phyloP scores from a whole-genome alignment of 1,139 yeast genomes.

The Debaryomyces psychrophilus region DNA sequence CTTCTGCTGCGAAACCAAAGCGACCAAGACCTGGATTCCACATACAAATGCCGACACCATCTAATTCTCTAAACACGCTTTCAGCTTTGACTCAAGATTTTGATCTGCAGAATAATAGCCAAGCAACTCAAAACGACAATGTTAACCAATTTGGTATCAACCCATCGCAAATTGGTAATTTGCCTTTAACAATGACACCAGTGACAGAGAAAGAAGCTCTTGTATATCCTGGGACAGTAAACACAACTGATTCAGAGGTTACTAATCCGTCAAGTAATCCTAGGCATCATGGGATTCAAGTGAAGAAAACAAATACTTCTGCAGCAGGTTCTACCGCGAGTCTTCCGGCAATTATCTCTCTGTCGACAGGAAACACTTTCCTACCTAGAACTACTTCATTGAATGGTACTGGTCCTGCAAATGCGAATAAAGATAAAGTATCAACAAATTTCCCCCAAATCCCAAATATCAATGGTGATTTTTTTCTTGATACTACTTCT shows the following conservation, averaged over 20 bases:
- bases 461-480: slow-evolving; percentile 42
- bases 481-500: slow-evolving; percentile 42
- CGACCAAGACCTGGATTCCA: slow-evolving; percentile 44
- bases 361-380: slow-evolving; percentile 17
- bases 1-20: slow-evolving; percentile 19
- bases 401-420: slow-evolving; percentile 16
- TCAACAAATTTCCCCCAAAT: slow-evolving; percentile 37
- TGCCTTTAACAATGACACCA: slow-evolving; percentile 76
- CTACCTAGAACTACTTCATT: slow-evolving; percentile 22
- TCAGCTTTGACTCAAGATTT: slow-evolving; percentile 40
- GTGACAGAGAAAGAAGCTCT: slow-evolving; percentile 57
- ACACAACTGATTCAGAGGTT: background rate
- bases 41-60: slow-evolving; percentile 55
- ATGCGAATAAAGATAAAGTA: background rate
- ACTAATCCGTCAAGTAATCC: background rate
- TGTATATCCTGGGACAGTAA: background rate
- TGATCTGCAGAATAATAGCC: slow-evolving; percentile 19
- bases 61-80: slow-evolving; percentile 34
- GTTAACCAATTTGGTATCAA: slow-evolving; percentile 70
- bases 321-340: background rate
- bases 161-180: slow-evolving; percentile 50
- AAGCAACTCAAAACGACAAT: slow-evolving; percentile 29
- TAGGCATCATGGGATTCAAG: background rate
- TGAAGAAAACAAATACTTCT: slow-evolving; percentile 2
- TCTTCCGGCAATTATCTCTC: slow-evolving; percentile 8